Conservation (phyloP, 108 stramenopile species). For the Nitzschia sp. region DNA sequence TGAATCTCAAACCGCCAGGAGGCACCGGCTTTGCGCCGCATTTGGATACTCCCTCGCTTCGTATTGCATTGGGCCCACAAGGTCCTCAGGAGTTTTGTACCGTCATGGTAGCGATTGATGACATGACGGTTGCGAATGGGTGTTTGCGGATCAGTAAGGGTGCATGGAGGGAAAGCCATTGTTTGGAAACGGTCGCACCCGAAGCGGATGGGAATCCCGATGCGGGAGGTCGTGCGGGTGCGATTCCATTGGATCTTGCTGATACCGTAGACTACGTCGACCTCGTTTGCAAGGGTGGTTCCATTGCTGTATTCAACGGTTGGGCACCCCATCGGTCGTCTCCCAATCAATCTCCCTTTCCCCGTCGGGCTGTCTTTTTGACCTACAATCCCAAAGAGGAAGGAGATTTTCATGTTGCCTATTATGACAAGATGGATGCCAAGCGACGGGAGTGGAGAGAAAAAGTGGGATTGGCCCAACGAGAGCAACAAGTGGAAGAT, state of each 20-base stretch:
- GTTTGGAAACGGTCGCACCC: conserved; percentile 32
- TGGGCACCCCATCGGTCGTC: conserved; percentile 63
- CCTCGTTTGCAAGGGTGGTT: conserved; percentile 49
- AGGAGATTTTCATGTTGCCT: conserved; percentile 51
- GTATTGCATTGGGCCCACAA: conserved; percentile 44
- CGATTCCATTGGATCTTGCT: conserved; percentile 42
- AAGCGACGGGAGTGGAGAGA: conserved; percentile 38
- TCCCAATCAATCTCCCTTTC: conserved; percentile 52
- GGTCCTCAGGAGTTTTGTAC: conserved; percentile 56
- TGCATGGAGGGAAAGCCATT: conserved; percentile 41
- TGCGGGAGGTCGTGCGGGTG: conserved; percentile 63
- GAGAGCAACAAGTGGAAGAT: conserved; percentile 24
- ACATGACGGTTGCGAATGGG: conserved; percentile 61
- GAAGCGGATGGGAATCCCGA: conserved; percentile 55
- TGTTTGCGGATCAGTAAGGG: conserved; percentile 61
- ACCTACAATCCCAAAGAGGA: conserved; percentile 64
- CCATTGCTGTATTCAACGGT: conserved; percentile 49
- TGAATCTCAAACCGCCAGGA: conserved; percentile 72
- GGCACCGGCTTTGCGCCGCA: conserved; percentile 77
- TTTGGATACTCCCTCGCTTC: conserved; percentile 59
- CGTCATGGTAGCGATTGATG: conserved; percentile 73
- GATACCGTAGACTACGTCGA: conserved; percentile 44
- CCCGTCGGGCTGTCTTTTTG: conserved; percentile 59
- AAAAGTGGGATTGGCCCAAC: conserved; percentile 28
- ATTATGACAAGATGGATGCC: conserved; percentile 54